Conservation (phyloP, 192 early-diverging fungal genomes). For the Backusella luteola region DNA sequence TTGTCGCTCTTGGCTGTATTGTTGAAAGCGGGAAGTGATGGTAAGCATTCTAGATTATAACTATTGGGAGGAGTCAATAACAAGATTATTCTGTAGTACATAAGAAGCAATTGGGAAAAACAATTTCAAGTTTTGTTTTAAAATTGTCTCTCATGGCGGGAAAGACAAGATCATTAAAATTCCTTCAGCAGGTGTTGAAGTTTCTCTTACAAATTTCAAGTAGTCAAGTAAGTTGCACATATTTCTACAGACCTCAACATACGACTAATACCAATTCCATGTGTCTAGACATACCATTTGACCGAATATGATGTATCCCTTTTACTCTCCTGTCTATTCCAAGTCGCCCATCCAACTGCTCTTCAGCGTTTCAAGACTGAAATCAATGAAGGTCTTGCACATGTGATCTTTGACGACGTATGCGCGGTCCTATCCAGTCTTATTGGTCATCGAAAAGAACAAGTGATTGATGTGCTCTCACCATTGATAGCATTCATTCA, state of each 20-base stretch:
- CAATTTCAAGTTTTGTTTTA: slow-evolving; percentile 36
- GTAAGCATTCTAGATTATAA: slow-evolving; percentile 13
- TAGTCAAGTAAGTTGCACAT: slow-evolving; percentile 26
- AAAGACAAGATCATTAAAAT: slow-evolving; percentile 33
- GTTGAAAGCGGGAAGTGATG: slow-evolving; percentile 14
- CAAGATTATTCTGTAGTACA: slow-evolving; percentile 26
- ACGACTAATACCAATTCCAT: no score
- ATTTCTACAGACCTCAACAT: no score
- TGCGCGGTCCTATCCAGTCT: slow-evolving; percentile 52
- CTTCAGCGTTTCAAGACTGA: neutral
- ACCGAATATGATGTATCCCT: slow-evolving; percentile 44
- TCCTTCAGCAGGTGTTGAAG: slow-evolving; percentile 32
- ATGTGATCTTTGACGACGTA: slow-evolving; percentile 48
- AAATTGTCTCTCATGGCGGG: slow-evolving; percentile 39
- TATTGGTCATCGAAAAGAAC: slow-evolving; percentile 47
- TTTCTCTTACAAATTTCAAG: slow-evolving; percentile 38
- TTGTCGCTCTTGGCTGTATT: slow-evolving; percentile 16
- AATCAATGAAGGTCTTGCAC: slow-evolving; percentile 21
- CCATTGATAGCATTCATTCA: slow-evolving; percentile 51
- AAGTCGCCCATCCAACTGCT: slow-evolving; percentile 18
- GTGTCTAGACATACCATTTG: slow-evolving; percentile 33
- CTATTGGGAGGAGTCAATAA: neutral
- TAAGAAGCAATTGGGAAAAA: slow-evolving; percentile 36
- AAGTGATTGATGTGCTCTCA: slow-evolving; percentile 46
- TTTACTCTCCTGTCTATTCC: slow-evolving; percentile 33